Evolutionary conservation across 768 basidiomycete genomes (phyloP).

Genomic region (Pholiota microspora): DNA sequence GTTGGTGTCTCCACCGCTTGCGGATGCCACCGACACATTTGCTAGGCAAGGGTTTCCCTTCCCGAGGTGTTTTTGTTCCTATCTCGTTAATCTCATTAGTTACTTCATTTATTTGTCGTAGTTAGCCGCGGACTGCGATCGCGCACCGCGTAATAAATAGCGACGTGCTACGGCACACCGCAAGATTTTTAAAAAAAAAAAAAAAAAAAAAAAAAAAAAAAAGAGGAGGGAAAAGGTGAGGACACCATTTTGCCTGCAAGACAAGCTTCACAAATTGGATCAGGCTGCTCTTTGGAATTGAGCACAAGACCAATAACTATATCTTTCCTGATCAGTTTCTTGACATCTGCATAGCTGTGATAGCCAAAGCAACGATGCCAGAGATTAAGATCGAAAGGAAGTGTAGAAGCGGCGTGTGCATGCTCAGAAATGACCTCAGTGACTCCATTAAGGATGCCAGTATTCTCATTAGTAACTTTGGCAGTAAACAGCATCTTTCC

Average conservation of each 20-base stretch:
- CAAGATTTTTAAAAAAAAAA: too few species aligned
- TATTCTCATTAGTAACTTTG: neutral
- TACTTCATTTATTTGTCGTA: too few species aligned
- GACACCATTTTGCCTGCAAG: slow-evolving; percentile 24
- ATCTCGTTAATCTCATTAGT: too few species aligned
- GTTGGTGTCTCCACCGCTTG: too few species aligned
- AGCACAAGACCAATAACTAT: slow-evolving; percentile 24
- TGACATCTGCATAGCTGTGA: slow-evolving; percentile 16
- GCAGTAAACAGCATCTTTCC: slow-evolving; percentile 7
- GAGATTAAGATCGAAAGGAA: slow-evolving; percentile 9
- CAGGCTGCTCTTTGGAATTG: slow-evolving; percentile 13
- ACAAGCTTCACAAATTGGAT: slow-evolving; percentile 32
- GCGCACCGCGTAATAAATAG: too few species aligned
- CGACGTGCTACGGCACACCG: too few species aligned
- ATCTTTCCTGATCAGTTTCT: slow-evolving; percentile 1
- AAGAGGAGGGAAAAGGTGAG: neutral
- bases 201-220: too few species aligned
- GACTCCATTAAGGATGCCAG: slow-evolving; percentile 6
- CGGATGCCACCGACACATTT: too few species aligned
- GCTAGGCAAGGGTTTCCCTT: too few species aligned
- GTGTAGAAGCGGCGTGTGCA: slow-evolving; percentile 14
- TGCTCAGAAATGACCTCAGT: slow-evolving; percentile 6
- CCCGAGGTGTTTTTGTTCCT: too few species aligned
- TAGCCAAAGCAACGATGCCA: slow-evolving; percentile 30
- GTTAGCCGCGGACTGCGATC: too few species aligned